phyloP scores from a whole-genome alignment of 176 grass and related monocot genomes.

The Pontederia crassipes region DNA sequence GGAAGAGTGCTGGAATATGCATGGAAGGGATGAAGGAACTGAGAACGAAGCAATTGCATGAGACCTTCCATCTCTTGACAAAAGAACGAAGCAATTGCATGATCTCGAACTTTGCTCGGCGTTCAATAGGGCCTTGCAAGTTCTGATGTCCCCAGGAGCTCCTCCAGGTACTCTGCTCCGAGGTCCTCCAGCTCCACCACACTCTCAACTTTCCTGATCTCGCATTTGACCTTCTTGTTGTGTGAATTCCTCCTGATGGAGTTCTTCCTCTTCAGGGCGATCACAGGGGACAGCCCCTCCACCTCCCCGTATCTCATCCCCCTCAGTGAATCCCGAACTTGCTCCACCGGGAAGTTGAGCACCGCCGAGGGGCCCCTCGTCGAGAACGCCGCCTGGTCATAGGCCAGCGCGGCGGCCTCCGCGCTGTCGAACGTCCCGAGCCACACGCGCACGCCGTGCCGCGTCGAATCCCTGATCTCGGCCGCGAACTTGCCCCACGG shows the following conservation, averaged over 20 bases:
- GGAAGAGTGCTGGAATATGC: too few relatives aligned
- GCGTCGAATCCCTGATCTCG: constrained; percentile 63
- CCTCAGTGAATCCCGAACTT: constrained; percentile 33
- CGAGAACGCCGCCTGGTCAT: constrained; percentile 73
- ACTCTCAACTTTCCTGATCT: background rate
- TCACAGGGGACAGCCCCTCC: constrained; percentile 30
- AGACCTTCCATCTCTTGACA: too few relatives aligned
- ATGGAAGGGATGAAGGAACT: too few relatives aligned
- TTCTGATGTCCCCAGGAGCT: too few relatives aligned
- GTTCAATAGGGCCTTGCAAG: too few relatives aligned
- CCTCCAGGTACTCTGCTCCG: too few relatives aligned
- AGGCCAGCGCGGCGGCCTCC: constrained; percentile 49
- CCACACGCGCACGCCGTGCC: constrained; percentile 55
- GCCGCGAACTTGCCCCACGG: constrained; percentile 74
- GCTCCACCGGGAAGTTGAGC: constrained; percentile 55
- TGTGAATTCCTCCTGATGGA: constrained; percentile 19
- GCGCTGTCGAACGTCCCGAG: constrained; percentile 66
- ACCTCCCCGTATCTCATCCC: background rate
- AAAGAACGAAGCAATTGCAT: too few relatives aligned
- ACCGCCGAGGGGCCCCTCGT: constrained; percentile 37
- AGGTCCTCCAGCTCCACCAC: too few relatives aligned
- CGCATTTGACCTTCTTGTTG: constrained; percentile 9
- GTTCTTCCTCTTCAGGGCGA: constrained; percentile 47
- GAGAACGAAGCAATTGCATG: too few relatives aligned
- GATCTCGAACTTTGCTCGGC: too few relatives aligned